Conservation (phyloP, 805 yeast species). For the Lipomyces starkeyi region DNA sequence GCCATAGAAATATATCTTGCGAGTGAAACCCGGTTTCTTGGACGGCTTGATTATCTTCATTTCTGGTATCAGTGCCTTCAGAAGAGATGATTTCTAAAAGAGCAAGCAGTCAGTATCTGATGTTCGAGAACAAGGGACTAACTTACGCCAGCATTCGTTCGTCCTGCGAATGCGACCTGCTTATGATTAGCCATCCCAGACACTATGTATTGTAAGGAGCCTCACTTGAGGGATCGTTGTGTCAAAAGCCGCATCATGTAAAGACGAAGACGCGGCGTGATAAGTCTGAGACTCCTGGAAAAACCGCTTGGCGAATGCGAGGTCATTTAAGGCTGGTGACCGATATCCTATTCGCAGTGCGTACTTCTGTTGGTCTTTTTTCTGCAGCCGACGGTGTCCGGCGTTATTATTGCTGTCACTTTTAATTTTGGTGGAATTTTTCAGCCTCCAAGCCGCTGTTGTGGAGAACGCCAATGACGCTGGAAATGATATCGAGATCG, state of each 20-base stretch:
- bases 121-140: too few relatives aligned
- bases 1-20: constrained; percentile 14
- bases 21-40: constrained; percentile 32
- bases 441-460: background rate
- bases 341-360: background rate
- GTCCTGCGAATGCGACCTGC: constrained; percentile 29
- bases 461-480: background rate
- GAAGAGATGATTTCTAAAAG: constrained; percentile 20
- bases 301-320: background rate
- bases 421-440: background rate
- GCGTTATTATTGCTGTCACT: background rate
- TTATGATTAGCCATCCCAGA: background rate
- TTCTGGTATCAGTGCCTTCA: constrained; percentile 7
- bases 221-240: constrained; percentile 19
- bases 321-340: background rate
- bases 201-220: background rate
- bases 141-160: constrained; percentile 33
- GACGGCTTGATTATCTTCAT: constrained; percentile 3
- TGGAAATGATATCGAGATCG: background rate
- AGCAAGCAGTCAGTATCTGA: background rate
- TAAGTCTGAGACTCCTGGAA: background rate
- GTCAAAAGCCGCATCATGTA: constrained; percentile 10
- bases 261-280: background rate
- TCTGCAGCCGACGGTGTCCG: background rate
- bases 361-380: background rate